Conservation (phyloP, 1,284 basidiomycete species). For the Leccinum pallidistipes region DNA sequence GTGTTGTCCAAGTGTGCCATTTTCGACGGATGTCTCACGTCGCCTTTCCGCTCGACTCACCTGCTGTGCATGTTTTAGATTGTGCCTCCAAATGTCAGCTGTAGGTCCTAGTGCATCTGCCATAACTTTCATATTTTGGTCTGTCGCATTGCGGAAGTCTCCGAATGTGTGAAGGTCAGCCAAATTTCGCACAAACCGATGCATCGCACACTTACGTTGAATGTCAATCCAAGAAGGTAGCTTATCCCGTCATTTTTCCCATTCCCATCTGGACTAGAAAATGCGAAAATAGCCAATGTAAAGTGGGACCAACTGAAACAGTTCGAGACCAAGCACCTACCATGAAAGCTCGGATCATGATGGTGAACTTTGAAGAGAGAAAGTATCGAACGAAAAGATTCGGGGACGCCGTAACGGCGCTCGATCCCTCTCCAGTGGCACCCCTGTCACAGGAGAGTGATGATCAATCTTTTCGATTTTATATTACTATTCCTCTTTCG, state of each 20-base stretch:
- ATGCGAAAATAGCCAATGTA: neutral
- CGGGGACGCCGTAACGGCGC: conserved; percentile 73
- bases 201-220: conserved; percentile 85
- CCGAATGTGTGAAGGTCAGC: neutral
- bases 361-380: conserved; percentile 79
- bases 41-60: too few relatives aligned
- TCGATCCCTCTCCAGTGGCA: neutral
- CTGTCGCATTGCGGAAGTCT: neutral
- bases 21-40: neutral
- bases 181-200: neutral
- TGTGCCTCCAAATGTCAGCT: neutral
- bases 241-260: neutral
- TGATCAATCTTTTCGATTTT: neutral
- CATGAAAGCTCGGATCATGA: conserved; percentile 94
- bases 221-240: conserved; percentile 43
- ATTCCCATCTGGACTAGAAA: neutral
- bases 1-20: neutral
- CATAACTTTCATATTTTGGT: neutral
- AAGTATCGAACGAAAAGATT: conserved; percentile 72
- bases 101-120: neutral
- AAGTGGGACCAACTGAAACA: conserved; percentile 45
- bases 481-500: neutral
- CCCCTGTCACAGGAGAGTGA: neutral
- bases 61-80: neutral
- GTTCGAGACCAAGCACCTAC: conserved; percentile 77